These are phyloP conservation scores for Melanopsichium pennsylvanicum DNA, from an alignment of 1,284 basidiomycete species.

Conservation along the genomic window DNA sequence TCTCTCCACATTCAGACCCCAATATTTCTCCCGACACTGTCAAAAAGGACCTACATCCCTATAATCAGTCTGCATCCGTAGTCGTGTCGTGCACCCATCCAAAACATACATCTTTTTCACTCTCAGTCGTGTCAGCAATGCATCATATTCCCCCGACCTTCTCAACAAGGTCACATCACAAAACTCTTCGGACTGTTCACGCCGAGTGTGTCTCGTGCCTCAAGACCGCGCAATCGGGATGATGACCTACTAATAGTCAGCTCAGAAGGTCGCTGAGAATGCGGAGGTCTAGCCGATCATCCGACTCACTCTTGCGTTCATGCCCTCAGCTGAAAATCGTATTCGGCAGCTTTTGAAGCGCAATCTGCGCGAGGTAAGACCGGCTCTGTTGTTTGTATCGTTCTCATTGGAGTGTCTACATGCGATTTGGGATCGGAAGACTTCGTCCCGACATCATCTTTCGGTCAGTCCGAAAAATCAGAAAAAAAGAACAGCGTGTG, in stretches of 20 bases:
- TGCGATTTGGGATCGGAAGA: slow-evolving; percentile 5
- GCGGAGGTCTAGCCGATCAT: no score
- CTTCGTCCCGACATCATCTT: not conserved
- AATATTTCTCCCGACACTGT: slow-evolving; percentile 1
- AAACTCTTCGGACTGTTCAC: not conserved
- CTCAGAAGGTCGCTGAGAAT: no score
- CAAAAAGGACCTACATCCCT: slow-evolving; percentile 27
- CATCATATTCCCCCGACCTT: slow-evolving; percentile 52
- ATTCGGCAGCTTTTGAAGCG: no score
- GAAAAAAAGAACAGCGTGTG: slow-evolving; percentile 1
- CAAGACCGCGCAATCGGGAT: no score
- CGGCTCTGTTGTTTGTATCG: no score
- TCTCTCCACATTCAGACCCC: slow-evolving; percentile 5
- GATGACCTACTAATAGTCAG: no score
- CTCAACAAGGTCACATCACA: slow-evolving; percentile 56
- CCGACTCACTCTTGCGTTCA: no score
- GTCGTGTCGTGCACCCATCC: not conserved
- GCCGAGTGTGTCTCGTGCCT: no score
- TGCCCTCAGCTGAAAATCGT: no score
- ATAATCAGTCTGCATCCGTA: slow-evolving; percentile 1
- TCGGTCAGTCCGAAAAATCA: slow-evolving; percentile 27
- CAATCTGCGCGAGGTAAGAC: no score
- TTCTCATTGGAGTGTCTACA: no score
- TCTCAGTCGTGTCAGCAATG: slow-evolving; percentile 37
- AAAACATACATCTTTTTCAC: slow-evolving; percentile 5